Evolutionary conservation across 495 filamentous ascomycete genomes (phyloP).

Genomic region (Cercophora sp.): DNA sequence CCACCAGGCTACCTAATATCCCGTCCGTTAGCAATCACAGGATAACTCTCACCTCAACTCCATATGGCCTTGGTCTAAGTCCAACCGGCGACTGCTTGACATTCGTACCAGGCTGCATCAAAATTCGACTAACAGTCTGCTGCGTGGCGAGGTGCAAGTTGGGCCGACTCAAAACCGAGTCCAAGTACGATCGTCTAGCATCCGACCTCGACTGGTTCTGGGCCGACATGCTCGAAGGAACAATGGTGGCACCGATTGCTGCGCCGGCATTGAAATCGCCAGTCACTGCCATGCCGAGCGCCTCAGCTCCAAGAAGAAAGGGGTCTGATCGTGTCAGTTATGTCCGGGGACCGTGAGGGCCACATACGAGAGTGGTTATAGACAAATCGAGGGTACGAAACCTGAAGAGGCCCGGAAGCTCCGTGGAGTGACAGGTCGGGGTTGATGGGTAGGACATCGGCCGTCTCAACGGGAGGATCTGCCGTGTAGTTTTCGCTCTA

Average conservation of each 20-base stretch:
- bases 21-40: too few relatives aligned
- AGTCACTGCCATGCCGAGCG: conserved; percentile 46
- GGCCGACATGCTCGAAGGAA: conserved; percentile 42
- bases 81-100: conserved; percentile 32
- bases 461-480: conserved; percentile 17
- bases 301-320: conserved; percentile 47
- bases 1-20: too few relatives aligned
- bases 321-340: conserved; percentile 34
- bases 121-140: conserved; percentile 41
- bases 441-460: conserved; percentile 31
- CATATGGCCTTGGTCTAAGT: conserved; percentile 22
- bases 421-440: conserved; percentile 33
- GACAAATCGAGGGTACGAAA: conserved; percentile 49
- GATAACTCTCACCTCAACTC: conserved; percentile 22
- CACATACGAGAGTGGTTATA: conserved; percentile 44
- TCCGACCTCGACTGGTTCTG: conserved; percentile 48
- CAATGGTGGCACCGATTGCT: conserved; percentile 43
- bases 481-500: conserved; percentile 23
- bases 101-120: conserved; percentile 16
- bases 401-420: conserved; percentile 43
- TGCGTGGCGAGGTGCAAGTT: conserved; percentile 46
- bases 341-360: background rate
- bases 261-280: conserved; percentile 46
- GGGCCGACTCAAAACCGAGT: conserved; percentile 35
- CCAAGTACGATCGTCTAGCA: conserved; percentile 46